Evolutionary conservation across 2,329 filamentous ascomycete species (phyloP).

Genomic region (Westerdykella ornata): DNA sequence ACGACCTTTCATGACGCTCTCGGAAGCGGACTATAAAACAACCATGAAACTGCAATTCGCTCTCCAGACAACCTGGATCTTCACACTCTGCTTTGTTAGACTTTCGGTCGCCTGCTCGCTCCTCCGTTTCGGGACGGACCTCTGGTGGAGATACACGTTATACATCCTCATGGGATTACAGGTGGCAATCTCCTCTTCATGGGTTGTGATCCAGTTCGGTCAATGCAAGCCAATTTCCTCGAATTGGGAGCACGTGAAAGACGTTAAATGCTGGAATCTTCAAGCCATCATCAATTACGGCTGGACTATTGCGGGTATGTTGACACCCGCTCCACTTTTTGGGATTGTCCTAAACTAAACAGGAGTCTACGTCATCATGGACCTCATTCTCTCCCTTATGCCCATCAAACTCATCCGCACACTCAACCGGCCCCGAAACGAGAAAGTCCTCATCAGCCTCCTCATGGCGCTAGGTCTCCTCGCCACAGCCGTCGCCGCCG

Average conservation of each 20-base stretch:
- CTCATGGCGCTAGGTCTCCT: conserved; percentile 21
- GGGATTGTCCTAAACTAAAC: neutral
- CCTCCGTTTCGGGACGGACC: conserved; percentile 16
- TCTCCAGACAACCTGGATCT: conserved; percentile 20
- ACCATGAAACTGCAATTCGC: conserved; percentile 20
- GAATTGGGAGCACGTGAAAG: conserved; percentile 18
- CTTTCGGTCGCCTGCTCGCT: conserved; percentile 22
- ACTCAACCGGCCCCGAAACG: conserved; percentile 14
- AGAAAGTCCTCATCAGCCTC: conserved; percentile 20
- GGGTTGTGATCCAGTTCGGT: conserved; percentile 21
- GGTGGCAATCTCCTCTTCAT: conserved; percentile 15
- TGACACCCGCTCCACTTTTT: neutral
- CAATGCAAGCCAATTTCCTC: conserved; percentile 20
- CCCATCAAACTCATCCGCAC: conserved; percentile 20
- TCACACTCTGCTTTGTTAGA: conserved; percentile 18
- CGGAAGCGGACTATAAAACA: conserved; percentile 8
- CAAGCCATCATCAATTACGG: conserved; percentile 17
- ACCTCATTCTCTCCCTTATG: conserved; percentile 22
- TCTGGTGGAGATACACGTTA: conserved; percentile 16
- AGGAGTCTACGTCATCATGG: conserved; percentile 23
- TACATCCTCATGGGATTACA: conserved; percentile 22
- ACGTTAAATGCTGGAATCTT: conserved; percentile 18
- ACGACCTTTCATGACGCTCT: conserved; percentile 14
- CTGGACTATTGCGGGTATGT: conserved; percentile 21
- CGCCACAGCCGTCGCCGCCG: conserved; percentile 17